Evolutionary conservation across 768 basidiomycete genomes (phyloP).

Genomic region (Imleria badia): DNA sequence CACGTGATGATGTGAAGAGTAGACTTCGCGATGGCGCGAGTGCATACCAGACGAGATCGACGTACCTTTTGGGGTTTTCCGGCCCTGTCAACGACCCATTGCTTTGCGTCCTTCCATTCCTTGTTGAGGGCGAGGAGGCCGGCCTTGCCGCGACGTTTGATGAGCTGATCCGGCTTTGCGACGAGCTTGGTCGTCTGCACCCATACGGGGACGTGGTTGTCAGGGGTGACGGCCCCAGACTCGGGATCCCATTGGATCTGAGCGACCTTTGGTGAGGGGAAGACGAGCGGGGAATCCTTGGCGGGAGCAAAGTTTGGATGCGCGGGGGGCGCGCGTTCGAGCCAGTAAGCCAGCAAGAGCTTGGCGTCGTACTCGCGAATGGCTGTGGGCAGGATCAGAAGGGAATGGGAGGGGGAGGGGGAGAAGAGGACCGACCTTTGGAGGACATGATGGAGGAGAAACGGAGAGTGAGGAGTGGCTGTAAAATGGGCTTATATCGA

Average conservation of each 20-base stretch:
- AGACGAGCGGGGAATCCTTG: conserved; percentile 44
- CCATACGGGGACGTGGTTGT: conserved; percentile 70
- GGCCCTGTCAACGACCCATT: conserved; percentile 85
- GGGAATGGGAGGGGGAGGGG: background rate
- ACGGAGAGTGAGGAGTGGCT: background rate
- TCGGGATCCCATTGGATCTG: conserved; percentile 82
- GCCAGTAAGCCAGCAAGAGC: conserved; percentile 96
- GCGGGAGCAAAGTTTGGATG: conserved; percentile 55
- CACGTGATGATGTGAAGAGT: conserved; percentile 25
- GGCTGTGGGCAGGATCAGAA: conserved; percentile 39
- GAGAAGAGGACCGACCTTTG: conserved; percentile 25
- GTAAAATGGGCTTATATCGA: conserved; percentile 19
- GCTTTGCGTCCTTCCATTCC: conserved; percentile 80
- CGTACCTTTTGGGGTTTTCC: conserved; percentile 85
- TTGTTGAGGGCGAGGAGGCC: conserved; percentile 95
- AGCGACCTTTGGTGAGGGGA: conserved; percentile 77
- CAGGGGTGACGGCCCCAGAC: conserved; percentile 59
- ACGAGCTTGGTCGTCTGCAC: conserved; percentile 86
- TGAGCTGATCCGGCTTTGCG: conserved; percentile 96
- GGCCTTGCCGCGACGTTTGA: conserved; percentile 99
- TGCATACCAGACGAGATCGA: conserved; percentile 2
- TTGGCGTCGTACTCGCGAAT: conserved; percentile 99
- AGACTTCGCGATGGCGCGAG: conserved; percentile 11
- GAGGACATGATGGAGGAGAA: conserved; percentile 31
- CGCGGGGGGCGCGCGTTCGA: conserved; percentile 83